phyloP scores from a whole-genome alignment of 768 basidiomycete genomes.

The Pulveroboletus ravenelii region DNA sequence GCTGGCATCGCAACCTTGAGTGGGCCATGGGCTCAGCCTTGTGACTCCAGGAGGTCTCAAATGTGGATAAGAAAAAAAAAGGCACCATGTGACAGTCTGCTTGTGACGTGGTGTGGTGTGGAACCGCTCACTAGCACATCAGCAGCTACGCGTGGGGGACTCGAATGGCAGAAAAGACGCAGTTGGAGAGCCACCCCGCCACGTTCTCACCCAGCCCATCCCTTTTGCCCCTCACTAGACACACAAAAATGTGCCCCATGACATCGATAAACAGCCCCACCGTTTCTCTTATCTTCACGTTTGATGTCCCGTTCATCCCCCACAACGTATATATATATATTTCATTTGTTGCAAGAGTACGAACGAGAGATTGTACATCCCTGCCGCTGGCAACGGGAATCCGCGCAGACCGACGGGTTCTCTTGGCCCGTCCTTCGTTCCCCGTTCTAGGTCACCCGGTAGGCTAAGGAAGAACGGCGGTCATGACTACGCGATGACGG shows the following conservation, averaged over 20 bases:
- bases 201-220: constrained; percentile 17
- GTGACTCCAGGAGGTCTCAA: background rate
- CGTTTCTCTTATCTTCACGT: no score
- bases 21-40: background rate
- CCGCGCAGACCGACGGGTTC: background rate
- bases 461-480: background rate
- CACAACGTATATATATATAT: no score
- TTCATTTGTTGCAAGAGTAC: no score
- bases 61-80: constrained; percentile 1
- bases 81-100: constrained; percentile 1
- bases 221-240: no score
- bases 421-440: background rate
- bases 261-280: no score
- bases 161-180: constrained; percentile 33
- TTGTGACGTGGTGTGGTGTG: constrained; percentile 11
- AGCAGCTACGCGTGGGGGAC: constrained; percentile 5
- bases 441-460: background rate
- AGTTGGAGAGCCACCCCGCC: constrained; percentile 9
- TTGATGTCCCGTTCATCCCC: no score
- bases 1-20: background rate
- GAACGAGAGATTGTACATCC: no score
- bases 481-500: constrained; percentile 10
- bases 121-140: constrained; percentile 2
- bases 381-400: background rate
- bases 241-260: background rate